These are phyloP conservation scores for Aspergillus jensenii DNA, from an alignment of 2,329 filamentous ascomycete species.

Conservation along the genomic window DNA sequence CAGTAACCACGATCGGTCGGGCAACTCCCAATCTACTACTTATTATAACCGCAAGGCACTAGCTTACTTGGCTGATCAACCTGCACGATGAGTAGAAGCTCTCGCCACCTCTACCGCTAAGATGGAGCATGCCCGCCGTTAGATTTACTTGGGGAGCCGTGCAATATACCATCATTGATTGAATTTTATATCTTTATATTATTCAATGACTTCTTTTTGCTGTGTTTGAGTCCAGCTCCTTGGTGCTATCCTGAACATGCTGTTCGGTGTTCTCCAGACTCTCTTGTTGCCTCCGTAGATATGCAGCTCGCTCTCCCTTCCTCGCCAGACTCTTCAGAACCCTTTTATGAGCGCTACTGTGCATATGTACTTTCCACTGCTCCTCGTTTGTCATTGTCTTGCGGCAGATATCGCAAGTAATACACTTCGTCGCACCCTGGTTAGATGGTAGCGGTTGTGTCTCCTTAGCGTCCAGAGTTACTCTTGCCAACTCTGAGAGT, in stretches of 20 bases:
- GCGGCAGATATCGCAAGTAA: constrained; percentile 68
- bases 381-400: constrained; percentile 56
- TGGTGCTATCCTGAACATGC: neutral
- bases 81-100: neutral
- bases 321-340: constrained; percentile 47
- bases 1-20: neutral
- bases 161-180: constrained; percentile 1
- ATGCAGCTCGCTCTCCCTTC: constrained; percentile 31
- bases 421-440: constrained; percentile 50
- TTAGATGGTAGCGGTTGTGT: constrained; percentile 44
- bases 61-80: neutral
- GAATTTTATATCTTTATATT: neutral
- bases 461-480: constrained; percentile 59
- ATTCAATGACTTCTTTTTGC: neutral
- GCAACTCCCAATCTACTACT: neutral
- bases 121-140: neutral
- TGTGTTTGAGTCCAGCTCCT: constrained; percentile 6
- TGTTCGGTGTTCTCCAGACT: neutral
- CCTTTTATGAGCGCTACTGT: constrained; percentile 59
- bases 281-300: constrained; percentile 28
- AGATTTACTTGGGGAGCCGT: neutral
- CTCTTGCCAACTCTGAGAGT: constrained; percentile 57
- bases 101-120: neutral
- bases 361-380: constrained; percentile 59
- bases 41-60: neutral